Evolutionary conservation across 2,329 filamentous ascomycete genomes (phyloP), one percentile per base, ranked within the genome.

Genomic region (Trichoderma sp.): DNA sequence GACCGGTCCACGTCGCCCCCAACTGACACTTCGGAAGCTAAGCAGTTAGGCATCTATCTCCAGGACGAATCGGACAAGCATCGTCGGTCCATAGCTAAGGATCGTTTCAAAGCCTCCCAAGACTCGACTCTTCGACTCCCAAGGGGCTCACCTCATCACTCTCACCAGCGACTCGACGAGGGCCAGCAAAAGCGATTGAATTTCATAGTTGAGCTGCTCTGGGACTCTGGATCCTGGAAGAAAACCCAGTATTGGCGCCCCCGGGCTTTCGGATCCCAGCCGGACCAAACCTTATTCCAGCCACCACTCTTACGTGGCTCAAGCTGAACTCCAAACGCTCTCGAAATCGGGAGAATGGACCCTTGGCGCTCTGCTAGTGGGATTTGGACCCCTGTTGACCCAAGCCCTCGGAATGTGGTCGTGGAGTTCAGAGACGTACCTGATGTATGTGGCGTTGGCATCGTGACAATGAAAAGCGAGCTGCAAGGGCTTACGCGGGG

Each of bases 251-350:
- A n/a, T 24, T 45, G n/a, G 24, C 3, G 43, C 39, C 14, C 41
- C 7, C 24, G 39, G 19, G 26, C 39, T 60, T 12, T 34, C 26
- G 24, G 12, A 3, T 0, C 10, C n/a, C 14, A 21, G 24, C 39
- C 26, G 50, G 60, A 14, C 26, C 24, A 21, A 63, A 63, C 60
- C 55, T 17, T 63, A 55, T 55, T 63, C 1, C n/a, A 34, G 60
- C 60, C 41, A 41, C 28, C 50, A 50, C 55, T 39, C 41, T 14
- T 63, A 19, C 24, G 28, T 34, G 10, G 19, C 19, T 50, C 41
- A 10, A 39, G 48, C 47, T 45, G 59, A 62, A 44, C 24, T 34
- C 30, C 24, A 45, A 52, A 34, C n/a, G 24, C 7, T 19, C 15
- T 17, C 19, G n/a, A n/a, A n/a, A n/a, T n/a, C n/a, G n/a, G n/a